Evolutionary conservation across 2,329 filamentous ascomycete species (phyloP).

Genomic region (Neodidymelliopsis sp.): DNA sequence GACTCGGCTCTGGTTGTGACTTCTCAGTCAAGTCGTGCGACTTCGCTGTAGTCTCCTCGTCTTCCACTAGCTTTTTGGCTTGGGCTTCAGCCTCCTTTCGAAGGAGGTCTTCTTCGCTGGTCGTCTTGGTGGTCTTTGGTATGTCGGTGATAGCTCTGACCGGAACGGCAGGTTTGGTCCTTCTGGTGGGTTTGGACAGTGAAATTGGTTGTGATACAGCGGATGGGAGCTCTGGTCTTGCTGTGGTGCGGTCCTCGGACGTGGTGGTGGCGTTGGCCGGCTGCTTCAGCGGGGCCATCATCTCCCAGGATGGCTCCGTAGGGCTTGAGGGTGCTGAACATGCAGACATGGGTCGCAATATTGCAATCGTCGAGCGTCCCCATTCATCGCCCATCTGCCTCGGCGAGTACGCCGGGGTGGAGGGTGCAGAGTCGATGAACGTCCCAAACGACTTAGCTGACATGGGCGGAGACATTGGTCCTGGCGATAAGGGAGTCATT

Average conservation of each 20-base stretch:
- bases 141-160: conserved; percentile 14
- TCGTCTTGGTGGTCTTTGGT: background rate
- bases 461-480: conserved; percentile 45
- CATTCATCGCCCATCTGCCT: conserved; percentile 33
- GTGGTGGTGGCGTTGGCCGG: conserved; percentile 5
- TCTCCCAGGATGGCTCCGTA: conserved; percentile 44
- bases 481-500: conserved; percentile 33
- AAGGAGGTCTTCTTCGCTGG: conserved; percentile 9
- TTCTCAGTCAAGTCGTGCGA: conserved; percentile 13
- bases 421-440: conserved; percentile 48
- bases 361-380: conserved; percentile 37
- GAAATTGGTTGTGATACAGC: conserved; percentile 1
- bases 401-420: conserved; percentile 47
- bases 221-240: conserved; percentile 3
- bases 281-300: conserved; percentile 35
- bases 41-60: conserved; percentile 10
- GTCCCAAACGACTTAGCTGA: conserved; percentile 47
- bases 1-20: conserved; percentile 15
- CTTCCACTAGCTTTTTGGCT: conserved; percentile 23
- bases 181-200: conserved; percentile 27
- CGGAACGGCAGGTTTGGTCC: conserved; percentile 6
- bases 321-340: conserved; percentile 36
- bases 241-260: background rate
- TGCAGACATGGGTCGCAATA: conserved; percentile 41
- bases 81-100: conserved; percentile 27